A percentile compares a stretch with the other conserved stretches of the same genome.
These are phyloP conservation scores for Pseudofabraea citricarpa DNA, from an alignment of 2,329 filamentous ascomycete genomes.

Conservation along the genomic window DNA sequence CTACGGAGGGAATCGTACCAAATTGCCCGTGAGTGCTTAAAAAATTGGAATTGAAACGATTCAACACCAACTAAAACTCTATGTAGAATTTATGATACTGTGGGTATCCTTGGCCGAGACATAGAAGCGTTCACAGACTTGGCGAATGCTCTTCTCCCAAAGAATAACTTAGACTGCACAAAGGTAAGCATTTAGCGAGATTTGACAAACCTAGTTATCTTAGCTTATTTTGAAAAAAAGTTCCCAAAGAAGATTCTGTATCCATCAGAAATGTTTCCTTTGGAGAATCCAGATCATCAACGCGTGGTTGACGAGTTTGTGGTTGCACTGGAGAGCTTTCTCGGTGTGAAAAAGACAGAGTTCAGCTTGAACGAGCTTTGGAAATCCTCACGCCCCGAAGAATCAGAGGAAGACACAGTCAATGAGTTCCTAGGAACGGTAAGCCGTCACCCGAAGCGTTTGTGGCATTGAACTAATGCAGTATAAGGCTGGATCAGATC, in stretches of 20 bases:
- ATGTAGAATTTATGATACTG: too few relatives aligned
- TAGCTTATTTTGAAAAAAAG: conserved; percentile 1
- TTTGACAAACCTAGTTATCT: too few relatives aligned
- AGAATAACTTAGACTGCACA: too few relatives aligned
- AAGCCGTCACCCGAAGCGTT: too few relatives aligned
- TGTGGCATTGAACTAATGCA: too few relatives aligned
- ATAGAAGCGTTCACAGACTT: too few relatives aligned
- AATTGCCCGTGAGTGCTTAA: not conserved
- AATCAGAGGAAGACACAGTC: not conserved
- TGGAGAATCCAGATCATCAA: conserved; percentile 28
- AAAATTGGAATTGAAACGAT: not conserved
- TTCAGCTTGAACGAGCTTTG: not conserved
- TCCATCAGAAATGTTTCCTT: conserved; percentile 34
- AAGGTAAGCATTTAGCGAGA: too few relatives aligned
- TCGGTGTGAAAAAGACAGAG: not conserved
- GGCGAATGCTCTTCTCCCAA: too few relatives aligned
- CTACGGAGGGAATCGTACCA: not conserved
- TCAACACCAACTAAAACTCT: too few relatives aligned
- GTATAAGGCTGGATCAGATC: too few relatives aligned
- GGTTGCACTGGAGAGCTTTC: not conserved
- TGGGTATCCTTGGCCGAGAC: too few relatives aligned
- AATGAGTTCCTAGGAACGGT: not conserved
- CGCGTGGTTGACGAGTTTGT: not conserved
- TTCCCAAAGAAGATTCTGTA: conserved; percentile 35
- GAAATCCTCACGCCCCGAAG: not conserved